A percentile compares a stretch with the other conserved stretches of the same genome.
These are phyloP conservation scores for Aurifilum marmelostoma DNA, from an alignment of 2,329 filamentous ascomycete species.

Conservation along the genomic window DNA sequence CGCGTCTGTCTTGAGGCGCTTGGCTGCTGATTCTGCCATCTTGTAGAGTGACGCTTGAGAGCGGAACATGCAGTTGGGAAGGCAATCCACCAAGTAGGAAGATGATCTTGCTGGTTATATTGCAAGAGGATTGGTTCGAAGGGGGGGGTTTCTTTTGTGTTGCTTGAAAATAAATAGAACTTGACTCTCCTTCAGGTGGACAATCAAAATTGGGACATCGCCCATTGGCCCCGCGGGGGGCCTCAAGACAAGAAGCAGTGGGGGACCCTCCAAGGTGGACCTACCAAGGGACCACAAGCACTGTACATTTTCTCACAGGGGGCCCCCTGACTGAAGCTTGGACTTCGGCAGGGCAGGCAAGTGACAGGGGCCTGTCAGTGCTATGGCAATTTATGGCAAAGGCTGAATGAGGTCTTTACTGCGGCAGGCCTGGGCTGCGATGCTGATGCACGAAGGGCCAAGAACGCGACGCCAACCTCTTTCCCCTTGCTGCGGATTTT, in stretches of 20 bases:
- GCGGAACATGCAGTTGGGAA: constrained; percentile 45
- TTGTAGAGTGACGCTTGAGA: constrained; percentile 37
- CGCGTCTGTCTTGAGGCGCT: constrained; percentile 78
- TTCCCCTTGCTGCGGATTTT: constrained; percentile 4
- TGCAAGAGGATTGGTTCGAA: neutral
- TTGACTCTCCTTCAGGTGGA: neutral
- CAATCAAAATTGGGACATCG: constrained; percentile 27
- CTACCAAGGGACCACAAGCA: neutral
- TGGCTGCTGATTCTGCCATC: constrained; percentile 74
- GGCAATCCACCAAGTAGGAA: neutral
- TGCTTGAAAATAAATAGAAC: neutral
- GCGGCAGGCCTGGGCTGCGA: constrained; percentile 2
- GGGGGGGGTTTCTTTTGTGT: neutral
- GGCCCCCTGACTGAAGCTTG: constrained; percentile 2
- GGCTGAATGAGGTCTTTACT: constrained; percentile 6
- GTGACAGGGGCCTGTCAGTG: constrained; percentile 6
- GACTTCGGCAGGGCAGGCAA: neutral
- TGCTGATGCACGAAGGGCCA: neutral
- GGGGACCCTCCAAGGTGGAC: constrained; percentile 1
- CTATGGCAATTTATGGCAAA: constrained; percentile 2
- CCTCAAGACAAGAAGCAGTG: neutral
- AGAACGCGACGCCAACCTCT: constrained; percentile 17
- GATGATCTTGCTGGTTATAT: neutral
- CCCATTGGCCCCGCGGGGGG: constrained; percentile 22
- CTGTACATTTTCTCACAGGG: neutral